Conservation (phyloP, 352 stramenopile species). For the Phytophthora agathidicida region DNA sequence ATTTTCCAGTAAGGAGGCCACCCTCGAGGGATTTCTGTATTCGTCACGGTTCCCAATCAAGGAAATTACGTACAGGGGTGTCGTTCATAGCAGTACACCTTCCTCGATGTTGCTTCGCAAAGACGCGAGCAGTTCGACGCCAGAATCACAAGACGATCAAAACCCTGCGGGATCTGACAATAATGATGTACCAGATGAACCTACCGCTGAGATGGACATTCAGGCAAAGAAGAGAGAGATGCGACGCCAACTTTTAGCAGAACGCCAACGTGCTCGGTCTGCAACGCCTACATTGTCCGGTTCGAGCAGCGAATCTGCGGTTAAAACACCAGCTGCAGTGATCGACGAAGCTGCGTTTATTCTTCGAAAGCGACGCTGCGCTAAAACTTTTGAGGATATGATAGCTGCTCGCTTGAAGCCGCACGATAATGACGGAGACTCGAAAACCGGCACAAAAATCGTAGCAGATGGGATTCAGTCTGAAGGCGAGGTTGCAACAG, state of each 20-base stretch:
- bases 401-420: slow-evolving; percentile 49
- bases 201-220: slow-evolving; percentile 7
- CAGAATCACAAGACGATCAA: slow-evolving; percentile 10
- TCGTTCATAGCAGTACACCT: slow-evolving; percentile 10
- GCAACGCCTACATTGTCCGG: slow-evolving; percentile 5
- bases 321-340: slow-evolving; percentile 10
- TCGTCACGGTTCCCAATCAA: slow-evolving; percentile 62
- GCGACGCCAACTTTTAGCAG: slow-evolving; percentile 21
- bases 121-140: neutral
- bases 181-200: neutral
- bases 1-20: slow-evolving; percentile 52
- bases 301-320: slow-evolving; percentile 15
- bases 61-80: slow-evolving; percentile 13
- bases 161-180: neutral
- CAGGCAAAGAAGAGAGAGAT: slow-evolving; percentile 30
- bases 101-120: slow-evolving; percentile 28
- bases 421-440: neutral
- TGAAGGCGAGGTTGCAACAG: slow-evolving; percentile 5
- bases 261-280: slow-evolving; percentile 23
- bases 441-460: slow-evolving; percentile 6
- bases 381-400: slow-evolving; percentile 83
- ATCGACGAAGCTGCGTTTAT: slow-evolving; percentile 39
- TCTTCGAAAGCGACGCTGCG: slow-evolving; percentile 68
- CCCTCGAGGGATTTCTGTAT: slow-evolving; percentile 57
- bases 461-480: neutral